phyloP scores from a whole-genome alignment of 352 stramenopile species.

The Pythium aristosporum region DNA sequence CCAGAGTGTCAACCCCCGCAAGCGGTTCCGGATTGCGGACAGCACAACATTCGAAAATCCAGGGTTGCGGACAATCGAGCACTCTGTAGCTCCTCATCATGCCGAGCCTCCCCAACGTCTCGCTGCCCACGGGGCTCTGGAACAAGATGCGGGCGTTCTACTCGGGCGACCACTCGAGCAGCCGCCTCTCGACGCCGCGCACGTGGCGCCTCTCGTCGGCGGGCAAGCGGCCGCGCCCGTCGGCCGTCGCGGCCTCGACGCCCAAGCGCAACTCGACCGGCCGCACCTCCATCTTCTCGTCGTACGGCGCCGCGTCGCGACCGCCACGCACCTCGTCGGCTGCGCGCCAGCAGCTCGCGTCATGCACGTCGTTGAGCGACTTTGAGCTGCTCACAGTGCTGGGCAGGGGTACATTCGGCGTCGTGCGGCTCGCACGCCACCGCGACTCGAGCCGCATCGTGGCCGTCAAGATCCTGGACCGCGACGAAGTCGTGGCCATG shows the following conservation, averaged over 20 bases:
- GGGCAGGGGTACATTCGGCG: conserved; percentile 66
- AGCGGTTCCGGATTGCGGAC: not conserved
- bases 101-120: conserved; percentile 25
- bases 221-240: conserved; percentile 31
- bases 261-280: conserved; percentile 24
- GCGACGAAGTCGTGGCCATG: conserved; percentile 45
- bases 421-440: conserved; percentile 67
- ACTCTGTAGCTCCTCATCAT: conserved; percentile 5
- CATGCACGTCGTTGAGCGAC: conserved; percentile 34
- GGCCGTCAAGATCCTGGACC: conserved; percentile 59
- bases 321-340: conserved; percentile 6
- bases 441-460: conserved; percentile 48
- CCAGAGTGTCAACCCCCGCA: not conserved
- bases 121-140: conserved; percentile 25
- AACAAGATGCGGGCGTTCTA: conserved; percentile 19
- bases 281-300: conserved; percentile 20
- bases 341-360: conserved; percentile 31
- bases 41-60: not conserved
- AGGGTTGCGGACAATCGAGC: not conserved
- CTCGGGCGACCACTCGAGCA: conserved; percentile 11
- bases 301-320: not conserved
- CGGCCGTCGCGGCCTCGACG: conserved; percentile 11
- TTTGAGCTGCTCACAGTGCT: conserved; percentile 66
- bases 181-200: conserved; percentile 33
- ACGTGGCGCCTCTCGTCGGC: conserved; percentile 29